Evolutionary conservation across 352 stramenopile species (phyloP).

Genomic region (Stramenopiles sp.): DNA sequence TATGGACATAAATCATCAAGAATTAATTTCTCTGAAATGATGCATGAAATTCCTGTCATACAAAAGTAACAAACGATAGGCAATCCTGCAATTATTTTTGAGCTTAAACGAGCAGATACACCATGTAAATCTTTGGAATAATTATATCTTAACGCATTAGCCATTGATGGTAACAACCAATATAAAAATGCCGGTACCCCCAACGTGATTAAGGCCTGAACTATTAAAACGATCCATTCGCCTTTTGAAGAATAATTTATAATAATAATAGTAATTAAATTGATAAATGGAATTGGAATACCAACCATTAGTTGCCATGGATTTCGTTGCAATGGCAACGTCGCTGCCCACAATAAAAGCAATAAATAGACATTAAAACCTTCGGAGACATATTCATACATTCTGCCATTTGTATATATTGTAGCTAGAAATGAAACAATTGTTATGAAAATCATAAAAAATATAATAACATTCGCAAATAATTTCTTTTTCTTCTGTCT

Average conservation of each 20-base stretch:
- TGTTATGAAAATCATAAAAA: background rate
- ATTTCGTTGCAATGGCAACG: background rate
- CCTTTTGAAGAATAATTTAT: no score
- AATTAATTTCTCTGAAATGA: no score
- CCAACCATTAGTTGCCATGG: background rate
- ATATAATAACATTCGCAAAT: background rate
- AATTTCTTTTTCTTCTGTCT: background rate
- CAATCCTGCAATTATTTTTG: background rate
- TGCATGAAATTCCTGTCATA: no score
- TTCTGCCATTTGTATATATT: background rate
- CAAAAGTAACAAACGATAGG: background rate
- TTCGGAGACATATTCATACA: background rate
- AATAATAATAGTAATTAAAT: background rate
- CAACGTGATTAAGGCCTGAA: background rate
- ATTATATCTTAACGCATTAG: background rate
- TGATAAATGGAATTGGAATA: background rate
- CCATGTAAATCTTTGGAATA: conserved; percentile 3
- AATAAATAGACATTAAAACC: background rate
- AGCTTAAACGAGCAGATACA: background rate
- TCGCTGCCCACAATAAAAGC: background rate
- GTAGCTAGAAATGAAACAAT: background rate
- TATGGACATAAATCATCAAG: no score
- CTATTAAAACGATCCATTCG: background rate
- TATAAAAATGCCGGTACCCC: background rate
- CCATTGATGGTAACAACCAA: background rate